A percentile compares a stretch with the other conserved stretches of the same genome.
Conservation (phyloP, 2,329 filamentous ascomycete species). For the Beauveria sp. region DNA sequence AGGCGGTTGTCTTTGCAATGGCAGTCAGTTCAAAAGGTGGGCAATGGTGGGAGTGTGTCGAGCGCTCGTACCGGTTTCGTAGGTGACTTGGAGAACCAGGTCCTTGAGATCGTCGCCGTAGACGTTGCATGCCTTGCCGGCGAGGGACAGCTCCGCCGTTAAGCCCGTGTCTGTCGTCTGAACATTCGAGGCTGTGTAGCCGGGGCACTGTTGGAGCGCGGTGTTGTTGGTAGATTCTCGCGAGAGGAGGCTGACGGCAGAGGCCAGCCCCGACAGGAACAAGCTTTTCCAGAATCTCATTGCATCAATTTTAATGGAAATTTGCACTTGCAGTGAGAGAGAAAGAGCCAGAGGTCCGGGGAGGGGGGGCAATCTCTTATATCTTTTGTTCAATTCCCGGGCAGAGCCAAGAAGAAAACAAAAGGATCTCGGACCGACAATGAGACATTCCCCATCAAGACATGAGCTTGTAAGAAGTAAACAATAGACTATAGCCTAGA, state of each 20-base stretch:
- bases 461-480: background rate
- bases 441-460: background rate
- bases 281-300: constrained; percentile 17
- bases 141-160: constrained; percentile 26
- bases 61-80: constrained; percentile 46
- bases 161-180: constrained; percentile 41
- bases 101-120: constrained; percentile 19
- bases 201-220: constrained; percentile 44
- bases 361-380: background rate
- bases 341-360: background rate
- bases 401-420: background rate
- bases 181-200: constrained; percentile 56
- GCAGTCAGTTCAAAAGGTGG: background rate
- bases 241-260: constrained; percentile 14
- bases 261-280: constrained; percentile 16
- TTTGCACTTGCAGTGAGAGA: background rate
- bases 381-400: background rate
- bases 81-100: constrained; percentile 52
- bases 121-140: constrained; percentile 18
- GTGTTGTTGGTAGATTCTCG: constrained; percentile 14
- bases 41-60: background rate
- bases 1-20: constrained; percentile 53
- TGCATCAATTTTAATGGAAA: background rate
- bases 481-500: no score
- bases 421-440: background rate